A percentile compares a stretch with the other conserved stretches of the same genome.
Conservation (phyloP, 1,284 basidiomycete species). For the Cryptococcus sp. region DNA sequence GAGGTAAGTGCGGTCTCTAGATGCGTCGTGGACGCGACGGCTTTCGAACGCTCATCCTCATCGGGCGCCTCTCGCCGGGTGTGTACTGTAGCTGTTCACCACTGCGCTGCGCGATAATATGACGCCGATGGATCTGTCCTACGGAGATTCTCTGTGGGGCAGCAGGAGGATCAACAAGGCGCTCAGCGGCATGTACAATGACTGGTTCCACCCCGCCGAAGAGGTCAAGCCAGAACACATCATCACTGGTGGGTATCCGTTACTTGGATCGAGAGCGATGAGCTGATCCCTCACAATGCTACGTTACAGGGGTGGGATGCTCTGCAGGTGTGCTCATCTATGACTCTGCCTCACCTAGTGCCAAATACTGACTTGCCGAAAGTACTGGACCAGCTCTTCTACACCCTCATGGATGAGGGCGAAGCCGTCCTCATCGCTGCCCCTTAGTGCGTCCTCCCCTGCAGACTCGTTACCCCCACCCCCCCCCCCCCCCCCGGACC, state of each 20-base stretch:
- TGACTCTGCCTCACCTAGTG: neutral
- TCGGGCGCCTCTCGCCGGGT: neutral
- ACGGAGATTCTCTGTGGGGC: slow-evolving; percentile 47
- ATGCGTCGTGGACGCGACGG: neutral
- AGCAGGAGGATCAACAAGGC: slow-evolving; percentile 42
- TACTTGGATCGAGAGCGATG: too few species aligned
- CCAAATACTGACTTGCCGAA: neutral
- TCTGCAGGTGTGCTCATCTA: slow-evolving; percentile 29
- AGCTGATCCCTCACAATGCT: too few species aligned
- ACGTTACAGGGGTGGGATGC: slow-evolving; percentile 34
- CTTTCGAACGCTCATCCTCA: neutral
- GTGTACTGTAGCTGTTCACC: slow-evolving; percentile 32
- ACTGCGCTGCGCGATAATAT: slow-evolving; percentile 39
- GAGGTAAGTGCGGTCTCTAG: slow-evolving; percentile 21
- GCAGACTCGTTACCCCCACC: too few species aligned
- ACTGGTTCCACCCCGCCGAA: slow-evolving; percentile 37
- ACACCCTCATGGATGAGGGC: slow-evolving; percentile 49
- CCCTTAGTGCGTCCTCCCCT: slow-evolving; percentile 31
- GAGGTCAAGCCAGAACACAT: slow-evolving; percentile 39
- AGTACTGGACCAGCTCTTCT: slow-evolving; percentile 50
- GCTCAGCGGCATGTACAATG: slow-evolving; percentile 40
- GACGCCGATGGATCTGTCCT: slow-evolving; percentile 35
- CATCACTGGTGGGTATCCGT: slow-evolving; percentile 30
- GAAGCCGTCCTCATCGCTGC: slow-evolving; percentile 49
- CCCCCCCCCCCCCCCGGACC: slow-evolving; percentile 20